These are phyloP conservation scores for Chrysoporthe puriensis DNA, from an alignment of 2,329 filamentous ascomycete species.

Conservation along the genomic window DNA sequence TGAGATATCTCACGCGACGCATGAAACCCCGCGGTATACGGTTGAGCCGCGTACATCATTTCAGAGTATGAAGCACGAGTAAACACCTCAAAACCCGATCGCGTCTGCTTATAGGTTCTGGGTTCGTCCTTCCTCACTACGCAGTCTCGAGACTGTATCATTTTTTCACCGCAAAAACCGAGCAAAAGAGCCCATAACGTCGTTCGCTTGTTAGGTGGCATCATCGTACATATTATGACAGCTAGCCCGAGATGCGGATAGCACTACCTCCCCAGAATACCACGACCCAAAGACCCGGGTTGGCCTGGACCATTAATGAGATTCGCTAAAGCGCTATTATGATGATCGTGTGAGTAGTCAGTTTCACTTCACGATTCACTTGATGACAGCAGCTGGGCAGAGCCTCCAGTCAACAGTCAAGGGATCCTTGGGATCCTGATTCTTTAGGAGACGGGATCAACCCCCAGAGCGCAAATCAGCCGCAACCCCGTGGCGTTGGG, in stretches of 20 bases:
- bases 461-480: background rate
- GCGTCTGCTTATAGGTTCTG: background rate
- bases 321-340: background rate
- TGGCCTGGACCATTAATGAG: background rate
- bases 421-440: background rate
- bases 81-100: background rate
- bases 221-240: background rate
- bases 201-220: background rate
- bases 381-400: background rate
- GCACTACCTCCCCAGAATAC: background rate
- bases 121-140: constrained; percentile 15
- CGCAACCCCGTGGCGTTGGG: background rate
- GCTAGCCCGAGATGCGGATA: background rate
- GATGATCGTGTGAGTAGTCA: background rate
- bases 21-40: background rate
- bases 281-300: constrained; percentile 1
- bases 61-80: background rate
- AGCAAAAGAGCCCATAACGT: background rate
- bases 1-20: background rate
- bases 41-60: background rate
- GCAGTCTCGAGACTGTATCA: constrained; percentile 10
- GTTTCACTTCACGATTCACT: background rate
- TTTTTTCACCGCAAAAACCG: constrained; percentile 1
- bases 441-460: background rate
- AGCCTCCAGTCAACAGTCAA: background rate